These are phyloP conservation scores for Kuraishia capsulata DNA, from an alignment of 805 yeast species.

Conservation along the genomic window DNA sequence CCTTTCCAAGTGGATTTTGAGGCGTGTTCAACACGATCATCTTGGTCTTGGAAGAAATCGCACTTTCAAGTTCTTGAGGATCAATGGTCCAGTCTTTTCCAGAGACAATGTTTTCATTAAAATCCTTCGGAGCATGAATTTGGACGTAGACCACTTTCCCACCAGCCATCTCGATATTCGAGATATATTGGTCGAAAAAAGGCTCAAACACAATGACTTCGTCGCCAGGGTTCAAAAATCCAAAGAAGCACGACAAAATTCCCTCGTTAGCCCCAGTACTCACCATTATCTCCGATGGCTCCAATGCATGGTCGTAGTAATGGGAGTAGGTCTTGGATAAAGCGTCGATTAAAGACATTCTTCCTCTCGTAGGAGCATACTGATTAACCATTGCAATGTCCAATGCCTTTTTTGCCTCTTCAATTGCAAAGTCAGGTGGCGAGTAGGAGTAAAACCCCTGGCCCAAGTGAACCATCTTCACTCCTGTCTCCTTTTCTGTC, in stretches of 20 bases:
- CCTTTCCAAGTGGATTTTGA: conserved; percentile 93
- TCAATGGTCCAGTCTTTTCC: conserved; percentile 88
- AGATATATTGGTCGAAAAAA: conserved; percentile 91
- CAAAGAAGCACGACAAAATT: conserved; percentile 75
- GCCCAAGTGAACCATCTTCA: conserved; percentile 80
- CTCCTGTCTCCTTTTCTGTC: conserved; percentile 57
- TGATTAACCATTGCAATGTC: conserved; percentile 74
- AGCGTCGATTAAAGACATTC: conserved; percentile 64
- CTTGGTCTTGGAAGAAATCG: conserved; percentile 71
- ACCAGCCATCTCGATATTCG: conserved; percentile 90
- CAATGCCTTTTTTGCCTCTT: conserved; percentile 71
- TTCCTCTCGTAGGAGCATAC: conserved; percentile 87
- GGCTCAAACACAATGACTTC: conserved; percentile 97
- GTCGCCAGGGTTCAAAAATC: conserved; percentile 78
- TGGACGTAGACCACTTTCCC: conserved; percentile 86
- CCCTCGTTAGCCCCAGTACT: conserved; percentile 99
- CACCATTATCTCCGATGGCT: conserved; percentile 57
- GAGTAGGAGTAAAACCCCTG: conserved; percentile 96
- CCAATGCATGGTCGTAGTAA: conserved; percentile 46
- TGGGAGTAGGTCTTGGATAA: conserved; percentile 66
- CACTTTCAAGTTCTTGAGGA: conserved; percentile 63
- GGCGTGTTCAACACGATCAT: conserved; percentile 88
- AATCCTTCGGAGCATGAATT: conserved; percentile 72
- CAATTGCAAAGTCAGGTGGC: conserved; percentile 88
- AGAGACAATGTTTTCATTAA: conserved; percentile 49